These are phyloP conservation scores for Nemophila menziesii DNA, from an alignment of 257 asterid genomes.

Conservation along the genomic window DNA sequence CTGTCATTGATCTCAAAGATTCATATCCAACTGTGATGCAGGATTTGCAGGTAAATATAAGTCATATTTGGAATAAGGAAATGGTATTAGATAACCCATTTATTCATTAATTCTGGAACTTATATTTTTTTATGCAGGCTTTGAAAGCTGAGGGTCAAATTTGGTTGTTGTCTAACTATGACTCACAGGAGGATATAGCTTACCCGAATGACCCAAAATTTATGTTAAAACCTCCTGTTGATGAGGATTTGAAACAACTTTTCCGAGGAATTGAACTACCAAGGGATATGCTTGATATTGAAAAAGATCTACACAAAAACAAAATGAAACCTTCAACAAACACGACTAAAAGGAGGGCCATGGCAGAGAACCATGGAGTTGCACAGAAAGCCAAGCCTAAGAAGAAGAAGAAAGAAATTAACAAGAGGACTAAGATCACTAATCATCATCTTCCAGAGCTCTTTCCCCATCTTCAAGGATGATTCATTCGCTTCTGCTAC, in stretches of 20 bases:
- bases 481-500: too few species aligned
- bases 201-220: conserved; percentile 19
- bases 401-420: conserved; percentile 31
- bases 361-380: conserved; percentile 12
- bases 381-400: conserved; percentile 6
- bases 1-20: conserved; percentile 71
- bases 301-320: conserved; percentile 69
- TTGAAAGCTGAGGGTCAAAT: conserved; percentile 12
- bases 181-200: conserved; percentile 14
- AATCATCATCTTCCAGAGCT: conserved; percentile 82
- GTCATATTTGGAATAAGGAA: too few species aligned
- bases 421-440: conserved; percentile 84
- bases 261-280: conserved; percentile 28
- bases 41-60: background rate
- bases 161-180: conserved; percentile 14
- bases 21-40: conserved; percentile 51
- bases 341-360: conserved; percentile 15
- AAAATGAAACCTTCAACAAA: conserved; percentile 72
- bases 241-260: conserved; percentile 14
- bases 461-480: too few species aligned
- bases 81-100: background rate
- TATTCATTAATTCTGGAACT: background rate
- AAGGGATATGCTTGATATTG: conserved; percentile 71
- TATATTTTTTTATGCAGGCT: too few species aligned
- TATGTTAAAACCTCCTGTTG: conserved; percentile 2